Evolutionary conservation across 345 rosid species (phyloP), one percentile per base, ranked within the genome.

Genomic region (Erodium maritimum): DNA sequence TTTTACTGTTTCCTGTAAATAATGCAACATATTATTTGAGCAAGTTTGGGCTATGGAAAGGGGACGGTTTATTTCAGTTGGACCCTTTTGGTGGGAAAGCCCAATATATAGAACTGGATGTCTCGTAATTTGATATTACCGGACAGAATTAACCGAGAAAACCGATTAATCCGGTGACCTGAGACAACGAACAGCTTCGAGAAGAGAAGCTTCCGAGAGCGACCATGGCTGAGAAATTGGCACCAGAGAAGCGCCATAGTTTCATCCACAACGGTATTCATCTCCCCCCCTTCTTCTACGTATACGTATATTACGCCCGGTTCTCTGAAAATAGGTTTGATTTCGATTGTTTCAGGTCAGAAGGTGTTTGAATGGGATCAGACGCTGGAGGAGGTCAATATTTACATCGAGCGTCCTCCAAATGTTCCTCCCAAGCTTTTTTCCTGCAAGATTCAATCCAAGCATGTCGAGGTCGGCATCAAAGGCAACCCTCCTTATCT

Each of bases 321-420:
- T n/a, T n/a, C n/a, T n/a, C n/a, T n/a, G n/a, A n/a, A n/a, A n/a
- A n/a, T n/a, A n/a, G n/a, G n/a, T n/a, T 33, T 13, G 56, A 33
- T 5, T 62, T 62, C 21, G 0, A 19, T 18, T 0, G 22, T 57
- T 60, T 58, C 61, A 87, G 97, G 80, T 37, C 80, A 85, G 63
- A 80, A 79, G 66, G 95, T 87, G 21, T 89, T 87, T 63, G 95
- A 93, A 59, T 89, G 97, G 99, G 96, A 93, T 77, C 96, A 89
- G 79, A 87, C 88, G 69, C 72, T 89, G 29, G 96, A 90, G 3
- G 97, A 90, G 73, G 87, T 87, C 23, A 89, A 87, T 51, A 62
- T 93, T 56, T 93, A 93, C 72, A 82, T 89, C 51, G 79, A 56
- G 23, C 65, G 82, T 51, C 96, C 97, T 0, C 85, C 86, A 2